Percentiles rank a stretch among this genome's conserved stretches.
phyloP scores from a whole-genome alignment of 768 basidiomycete species.

The Kwoniella sp. region DNA sequence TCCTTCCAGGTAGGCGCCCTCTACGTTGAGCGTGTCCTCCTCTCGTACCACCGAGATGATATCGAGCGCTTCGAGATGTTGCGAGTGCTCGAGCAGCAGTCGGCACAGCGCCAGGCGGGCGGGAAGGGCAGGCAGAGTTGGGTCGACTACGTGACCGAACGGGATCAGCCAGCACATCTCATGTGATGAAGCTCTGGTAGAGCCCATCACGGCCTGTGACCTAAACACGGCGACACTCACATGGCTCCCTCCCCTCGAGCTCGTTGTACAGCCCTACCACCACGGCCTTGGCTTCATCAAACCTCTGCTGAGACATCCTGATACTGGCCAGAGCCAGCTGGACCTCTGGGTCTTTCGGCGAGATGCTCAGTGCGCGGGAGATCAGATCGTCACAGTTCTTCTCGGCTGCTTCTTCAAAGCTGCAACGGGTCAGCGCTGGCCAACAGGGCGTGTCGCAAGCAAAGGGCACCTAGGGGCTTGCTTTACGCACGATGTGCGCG shows the following conservation, averaged over 20 bases:
- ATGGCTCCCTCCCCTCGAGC: constrained; percentile 67
- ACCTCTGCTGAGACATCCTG: constrained; percentile 76
- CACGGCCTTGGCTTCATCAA: constrained; percentile 71
- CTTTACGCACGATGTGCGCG: neutral
- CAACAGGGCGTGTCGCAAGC: neutral
- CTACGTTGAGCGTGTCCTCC: constrained; percentile 76
- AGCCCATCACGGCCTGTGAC: too few species aligned
- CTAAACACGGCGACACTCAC: constrained; percentile 34
- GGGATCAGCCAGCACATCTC: too few species aligned
- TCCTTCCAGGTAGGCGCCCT: constrained; percentile 91
- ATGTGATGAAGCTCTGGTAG: too few species aligned
- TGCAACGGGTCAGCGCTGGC: constrained; percentile 45
- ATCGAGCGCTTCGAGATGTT: constrained; percentile 67
- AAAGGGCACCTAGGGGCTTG: neutral
- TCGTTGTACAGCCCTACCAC: constrained; percentile 64
- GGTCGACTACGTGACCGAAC: constrained; percentile 56
- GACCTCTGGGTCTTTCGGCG: constrained; percentile 72
- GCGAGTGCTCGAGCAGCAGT: constrained; percentile 69
- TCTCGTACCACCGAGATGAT: constrained; percentile 75
- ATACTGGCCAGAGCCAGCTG: constrained; percentile 77
- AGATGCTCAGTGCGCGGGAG: constrained; percentile 64
- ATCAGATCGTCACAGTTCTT: constrained; percentile 75
- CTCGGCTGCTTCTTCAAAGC: constrained; percentile 77
- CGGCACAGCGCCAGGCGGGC: constrained; percentile 70
- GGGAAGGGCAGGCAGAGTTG: constrained; percentile 66